Percentiles rank a stretch among this genome's conserved stretches.
phyloP scores from a whole-genome alignment of 1,139 yeast genomes.

The Blastobotrys capitulatus region DNA sequence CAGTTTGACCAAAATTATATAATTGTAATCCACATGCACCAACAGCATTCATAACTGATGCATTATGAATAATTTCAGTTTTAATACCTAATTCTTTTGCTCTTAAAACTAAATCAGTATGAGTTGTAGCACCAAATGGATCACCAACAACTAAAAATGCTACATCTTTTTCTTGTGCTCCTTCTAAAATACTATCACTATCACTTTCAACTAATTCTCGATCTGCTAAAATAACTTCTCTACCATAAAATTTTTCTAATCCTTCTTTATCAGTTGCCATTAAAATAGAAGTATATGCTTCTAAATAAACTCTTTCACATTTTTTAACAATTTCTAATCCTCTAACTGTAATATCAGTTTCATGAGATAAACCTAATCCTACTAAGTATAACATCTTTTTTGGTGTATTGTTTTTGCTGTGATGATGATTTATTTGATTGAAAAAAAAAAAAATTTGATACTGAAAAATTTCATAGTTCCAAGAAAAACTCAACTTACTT shows the following conservation, averaged over 20 bases:
- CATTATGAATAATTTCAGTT: slow-evolving; percentile 86
- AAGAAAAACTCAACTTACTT: too few relatives aligned
- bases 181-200: slow-evolving; percentile 71
- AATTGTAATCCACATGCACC: slow-evolving; percentile 97
- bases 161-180: slow-evolving; percentile 71
- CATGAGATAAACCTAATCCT: slow-evolving; percentile 89
- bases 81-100: slow-evolving; percentile 78
- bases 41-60: slow-evolving; percentile 96
- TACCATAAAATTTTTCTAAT: slow-evolving; percentile 73
- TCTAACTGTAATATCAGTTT: slow-evolving; percentile 86
- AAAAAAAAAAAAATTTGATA: background rate
- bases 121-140: slow-evolving; percentile 97
- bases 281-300: slow-evolving; percentile 90
- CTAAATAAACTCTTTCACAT: slow-evolving; percentile 86
- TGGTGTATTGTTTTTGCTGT: background rate
- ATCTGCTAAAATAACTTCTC: slow-evolving; percentile 82
- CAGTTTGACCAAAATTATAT: slow-evolving; percentile 94
- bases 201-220: slow-evolving; percentile 91
- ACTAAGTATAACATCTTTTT: slow-evolving; percentile 71
- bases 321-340: slow-evolving; percentile 79
- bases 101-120: slow-evolving; percentile 85
- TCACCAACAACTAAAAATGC: slow-evolving; percentile 97
- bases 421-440: background rate
- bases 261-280: slow-evolving; percentile 78
- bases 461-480: background rate